These are phyloP conservation scores for Eucalyptus rudis DNA, from an alignment of 345 rosid species.

Conservation along the genomic window DNA sequence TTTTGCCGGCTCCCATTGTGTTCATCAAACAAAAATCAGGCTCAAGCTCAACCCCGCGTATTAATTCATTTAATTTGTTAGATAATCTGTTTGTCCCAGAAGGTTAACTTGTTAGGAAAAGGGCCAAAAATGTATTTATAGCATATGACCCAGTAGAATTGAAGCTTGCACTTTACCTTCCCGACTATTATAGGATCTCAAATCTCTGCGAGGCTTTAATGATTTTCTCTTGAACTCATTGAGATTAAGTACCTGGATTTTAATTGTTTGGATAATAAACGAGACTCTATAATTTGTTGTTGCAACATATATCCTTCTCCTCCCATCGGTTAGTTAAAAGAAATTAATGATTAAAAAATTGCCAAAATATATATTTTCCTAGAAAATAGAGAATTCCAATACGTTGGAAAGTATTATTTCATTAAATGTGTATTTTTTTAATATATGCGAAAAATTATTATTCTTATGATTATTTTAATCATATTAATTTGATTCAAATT, in stretches of 20 bases:
- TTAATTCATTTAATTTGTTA: not conserved
- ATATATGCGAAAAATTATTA: no score
- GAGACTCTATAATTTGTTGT: not conserved
- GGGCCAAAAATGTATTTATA: not conserved
- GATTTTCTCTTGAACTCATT: not conserved
- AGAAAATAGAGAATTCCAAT: no score
- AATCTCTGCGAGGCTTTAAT: not conserved
- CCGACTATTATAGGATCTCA: not conserved
- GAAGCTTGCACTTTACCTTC: not conserved
- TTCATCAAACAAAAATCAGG: not conserved
- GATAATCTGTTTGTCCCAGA: not conserved
- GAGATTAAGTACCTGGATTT: not conserved
- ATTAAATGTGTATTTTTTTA: no score
- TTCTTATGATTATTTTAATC: no score
- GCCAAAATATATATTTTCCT: rapidly evolving
- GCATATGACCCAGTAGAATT: not conserved
- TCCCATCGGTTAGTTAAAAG: not conserved
- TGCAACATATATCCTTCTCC: not conserved
- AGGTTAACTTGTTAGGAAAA: not conserved
- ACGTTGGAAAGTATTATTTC: no score
- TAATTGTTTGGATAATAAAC: not conserved
- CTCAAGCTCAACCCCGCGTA: not conserved
- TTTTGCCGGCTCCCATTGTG: not conserved
- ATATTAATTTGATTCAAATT: no score
- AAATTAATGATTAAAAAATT: not conserved